A percentile compares a stretch with the other conserved stretches of the same genome.
These are phyloP conservation scores for Danielozyma ontarioensis DNA, from an alignment of 805 yeast genomes.

Conservation along the genomic window DNA sequence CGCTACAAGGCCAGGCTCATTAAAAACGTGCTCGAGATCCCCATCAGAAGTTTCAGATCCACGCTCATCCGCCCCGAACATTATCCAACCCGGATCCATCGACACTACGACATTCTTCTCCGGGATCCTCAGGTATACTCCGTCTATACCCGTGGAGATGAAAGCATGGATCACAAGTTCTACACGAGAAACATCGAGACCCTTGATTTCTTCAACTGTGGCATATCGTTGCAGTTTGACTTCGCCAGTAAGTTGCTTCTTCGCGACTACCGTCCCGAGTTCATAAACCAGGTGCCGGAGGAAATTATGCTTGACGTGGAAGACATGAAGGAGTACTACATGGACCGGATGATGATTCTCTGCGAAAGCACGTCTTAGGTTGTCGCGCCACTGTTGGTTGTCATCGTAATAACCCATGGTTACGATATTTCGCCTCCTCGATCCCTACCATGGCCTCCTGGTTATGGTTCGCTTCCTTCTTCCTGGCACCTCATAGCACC, in stretches of 20 bases:
- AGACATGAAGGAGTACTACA: slow-evolving; percentile 13
- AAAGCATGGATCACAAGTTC: slow-evolving; percentile 11
- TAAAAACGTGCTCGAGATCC: slow-evolving; percentile 6
- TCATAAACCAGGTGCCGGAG: slow-evolving; percentile 1
- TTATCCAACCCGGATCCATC: slow-evolving; percentile 5
- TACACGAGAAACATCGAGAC: slow-evolving; percentile 24
- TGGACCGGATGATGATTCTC: slow-evolving; percentile 8
- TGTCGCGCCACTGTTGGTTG: too few relatives aligned
- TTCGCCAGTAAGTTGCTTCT: slow-evolving; percentile 16
- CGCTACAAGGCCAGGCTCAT: slow-evolving; percentile 10
- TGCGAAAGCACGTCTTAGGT: neutral
- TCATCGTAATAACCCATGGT: too few relatives aligned
- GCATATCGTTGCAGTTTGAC: slow-evolving; percentile 18
- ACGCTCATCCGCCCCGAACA: slow-evolving; percentile 7
- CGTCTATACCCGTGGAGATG: slow-evolving; percentile 16
- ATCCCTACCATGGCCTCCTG: too few relatives aligned
- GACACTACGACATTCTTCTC: slow-evolving; percentile 1
- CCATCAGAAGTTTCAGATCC: slow-evolving; percentile 4
- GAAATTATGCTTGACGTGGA: slow-evolving; percentile 3
- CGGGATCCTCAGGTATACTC: slow-evolving; percentile 3
- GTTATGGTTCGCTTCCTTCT: too few relatives aligned
- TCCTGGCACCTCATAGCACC: too few relatives aligned
- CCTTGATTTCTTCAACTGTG: slow-evolving; percentile 16
- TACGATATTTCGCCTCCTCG: too few relatives aligned
- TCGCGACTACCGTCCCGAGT: slow-evolving; percentile 20